A percentile compares a stretch with the other conserved stretches of the same genome.
Conservation (phyloP, 2,329 filamentous ascomycete genomes). For the Neopestalotiopsis clavispora region DNA sequence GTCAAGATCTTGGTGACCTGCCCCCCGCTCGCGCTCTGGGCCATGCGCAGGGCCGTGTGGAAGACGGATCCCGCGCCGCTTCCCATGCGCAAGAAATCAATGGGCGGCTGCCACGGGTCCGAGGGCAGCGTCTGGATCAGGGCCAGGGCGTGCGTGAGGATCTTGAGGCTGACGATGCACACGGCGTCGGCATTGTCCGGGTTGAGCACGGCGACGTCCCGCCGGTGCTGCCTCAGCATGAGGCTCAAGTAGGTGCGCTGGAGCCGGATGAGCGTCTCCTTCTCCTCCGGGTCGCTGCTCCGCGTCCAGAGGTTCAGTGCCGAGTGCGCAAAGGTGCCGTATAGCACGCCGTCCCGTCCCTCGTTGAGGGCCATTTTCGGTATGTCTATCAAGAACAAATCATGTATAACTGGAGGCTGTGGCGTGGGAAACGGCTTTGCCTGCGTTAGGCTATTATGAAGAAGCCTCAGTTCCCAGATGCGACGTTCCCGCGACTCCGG, state of each 20-base stretch:
- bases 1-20: conserved; percentile 28
- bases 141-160: conserved; percentile 42
- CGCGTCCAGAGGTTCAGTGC: conserved; percentile 41
- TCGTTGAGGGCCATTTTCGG: conserved; percentile 38
- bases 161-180: conserved; percentile 40
- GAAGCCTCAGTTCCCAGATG: conserved; percentile 40
- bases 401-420: conserved; percentile 23
- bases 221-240: conserved; percentile 41
- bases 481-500: conserved; percentile 42
- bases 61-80: conserved; percentile 40
- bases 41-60: conserved; percentile 30
- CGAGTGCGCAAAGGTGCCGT: conserved; percentile 40
- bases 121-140: conserved; percentile 42
- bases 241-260: conserved; percentile 42
- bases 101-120: conserved; percentile 42
- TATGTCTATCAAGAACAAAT: conserved; percentile 39
- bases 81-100: conserved; percentile 42
- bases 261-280: conserved; percentile 35
- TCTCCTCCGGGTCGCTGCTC: conserved; percentile 29
- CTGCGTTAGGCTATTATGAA: conserved; percentile 41
- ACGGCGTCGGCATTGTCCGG: conserved; percentile 38
- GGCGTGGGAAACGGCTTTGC: conserved; percentile 32
- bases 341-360: conserved; percentile 37
- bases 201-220: conserved; percentile 37
- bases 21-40: conserved; percentile 21